Evolutionary conservation across 345 rosid genomes (phyloP).

Genomic region (Bruguiera sexangula): DNA sequence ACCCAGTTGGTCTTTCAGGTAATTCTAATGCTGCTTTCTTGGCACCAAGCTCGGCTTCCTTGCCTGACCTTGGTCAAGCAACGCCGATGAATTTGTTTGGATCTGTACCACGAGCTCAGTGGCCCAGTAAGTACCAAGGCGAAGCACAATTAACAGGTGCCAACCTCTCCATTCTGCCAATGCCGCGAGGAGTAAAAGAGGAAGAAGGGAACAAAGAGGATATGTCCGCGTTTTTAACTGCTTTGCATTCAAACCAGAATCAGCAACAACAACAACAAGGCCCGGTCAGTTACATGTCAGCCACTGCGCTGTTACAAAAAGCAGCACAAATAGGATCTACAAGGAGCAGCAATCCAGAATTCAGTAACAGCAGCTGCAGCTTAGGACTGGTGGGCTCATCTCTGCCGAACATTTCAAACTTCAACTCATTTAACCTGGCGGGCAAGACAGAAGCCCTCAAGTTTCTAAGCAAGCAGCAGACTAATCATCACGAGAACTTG

Average conservation of each 20-base stretch:
- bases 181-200: slow-evolving; percentile 24
- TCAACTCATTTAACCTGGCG: slow-evolving; percentile 9
- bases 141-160: slow-evolving; percentile 15
- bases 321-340: slow-evolving; percentile 87
- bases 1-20: slow-evolving; percentile 14
- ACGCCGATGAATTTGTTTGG: slow-evolving; percentile 29
- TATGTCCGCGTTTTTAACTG: slow-evolving; percentile 24
- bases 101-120: slow-evolving; percentile 26
- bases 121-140: slow-evolving; percentile 36
- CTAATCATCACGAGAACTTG: slow-evolving; percentile 15
- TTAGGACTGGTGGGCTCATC: slow-evolving; percentile 20
- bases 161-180: slow-evolving; percentile 14
- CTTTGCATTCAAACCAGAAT: slow-evolving; percentile 25
- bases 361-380: slow-evolving; percentile 11
- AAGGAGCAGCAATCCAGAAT: slow-evolving; percentile 41
- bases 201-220: slow-evolving; percentile 30
- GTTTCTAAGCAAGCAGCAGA: slow-evolving; percentile 11
- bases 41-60: slow-evolving; percentile 21
- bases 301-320: slow-evolving; percentile 73
- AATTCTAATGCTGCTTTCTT: slow-evolving; percentile 18
- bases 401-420: background rate
- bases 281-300: slow-evolving; percentile 52
- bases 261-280: slow-evolving; percentile 16
- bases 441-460: background rate
- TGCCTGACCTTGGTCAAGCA: slow-evolving; percentile 33